Evolutionary conservation across 163 green algal genomes (phyloP), one percentile per base, ranked within the genome.

Genomic region (Coccomyxa subellipsoidea): DNA sequence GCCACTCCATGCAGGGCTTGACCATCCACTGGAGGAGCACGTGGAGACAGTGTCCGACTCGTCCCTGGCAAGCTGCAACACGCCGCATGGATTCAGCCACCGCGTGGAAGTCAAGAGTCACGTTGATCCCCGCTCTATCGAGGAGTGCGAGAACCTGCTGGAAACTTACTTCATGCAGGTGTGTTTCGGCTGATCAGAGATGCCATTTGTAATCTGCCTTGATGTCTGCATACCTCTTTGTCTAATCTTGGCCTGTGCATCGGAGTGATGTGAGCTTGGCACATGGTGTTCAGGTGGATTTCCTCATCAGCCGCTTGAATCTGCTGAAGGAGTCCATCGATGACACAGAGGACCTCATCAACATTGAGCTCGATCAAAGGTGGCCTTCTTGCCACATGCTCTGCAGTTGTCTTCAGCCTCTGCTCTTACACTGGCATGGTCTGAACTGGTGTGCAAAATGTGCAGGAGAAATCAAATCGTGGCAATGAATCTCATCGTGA

Each of bases 91-190:
- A 54, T 78, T 39, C 36, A 36, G 72, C 72, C 34, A 76, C n/a
- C 31, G 69, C 27, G 69, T 76, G n/a, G n/a, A 76, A 78, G 32
- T 47, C 21, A 40, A 36, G 12, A 59, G 47, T 59, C 77, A 39
- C 4, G 59, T 85, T 31, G 81, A 86, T 59, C 83, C 83, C 2
- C 89, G 92, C 36, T 84, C 90, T 35, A 90, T 94, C 37, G 87
- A 94, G 82, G 87, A 90, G 15, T 83, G 72, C 4, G 91, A 94
- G 54, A 87, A 91, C 71, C 82, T 94, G 59, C 82, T 94, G 54
- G 90, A 95, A 76, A 85, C 78, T 23, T 93, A 93, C 82, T 92
- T 89, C 76, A 88, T 90, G 82, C 86, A 88, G 81, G 84, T 88
- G 29, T 0, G 78, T 34, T 7, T 66, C 7, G n/a, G 15, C 4